Evolutionary conservation across 2,329 filamentous ascomycete species (phyloP).

Genomic region (Penicillium sp.): DNA sequence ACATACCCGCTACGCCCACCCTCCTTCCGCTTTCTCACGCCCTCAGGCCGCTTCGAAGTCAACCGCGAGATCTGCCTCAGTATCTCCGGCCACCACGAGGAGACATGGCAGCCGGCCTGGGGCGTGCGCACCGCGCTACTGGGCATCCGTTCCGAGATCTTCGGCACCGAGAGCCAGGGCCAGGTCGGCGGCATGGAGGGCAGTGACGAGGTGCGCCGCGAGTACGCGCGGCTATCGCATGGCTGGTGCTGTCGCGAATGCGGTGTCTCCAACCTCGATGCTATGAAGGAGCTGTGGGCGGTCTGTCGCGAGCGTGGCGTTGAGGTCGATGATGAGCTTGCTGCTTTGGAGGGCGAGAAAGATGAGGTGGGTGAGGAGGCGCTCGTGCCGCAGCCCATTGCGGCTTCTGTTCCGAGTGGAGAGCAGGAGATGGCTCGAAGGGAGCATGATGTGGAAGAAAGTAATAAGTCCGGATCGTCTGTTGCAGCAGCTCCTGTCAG

Average conservation of each 20-base stretch:
- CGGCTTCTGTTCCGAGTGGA: not conserved
- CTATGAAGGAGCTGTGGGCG: slow-evolving; percentile 34
- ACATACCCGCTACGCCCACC: slow-evolving; percentile 90
- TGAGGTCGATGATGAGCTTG: slow-evolving; percentile 33
- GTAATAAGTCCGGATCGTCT: not conserved
- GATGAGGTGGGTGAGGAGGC: not conserved
- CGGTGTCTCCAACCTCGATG: slow-evolving; percentile 53
- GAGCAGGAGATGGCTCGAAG: not conserved
- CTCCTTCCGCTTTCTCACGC: slow-evolving; percentile 92
- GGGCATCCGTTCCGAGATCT: slow-evolving; percentile 73
- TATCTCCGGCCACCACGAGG: slow-evolving; percentile 93
- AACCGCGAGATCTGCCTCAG: slow-evolving; percentile 96
- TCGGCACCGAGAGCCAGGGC: slow-evolving; percentile 84
- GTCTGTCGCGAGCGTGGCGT: slow-evolving; percentile 36
- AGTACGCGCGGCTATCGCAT: slow-evolving; percentile 66
- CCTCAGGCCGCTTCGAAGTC: slow-evolving; percentile 87
- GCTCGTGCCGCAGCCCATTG: too few species aligned
- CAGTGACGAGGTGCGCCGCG: slow-evolving; percentile 62
- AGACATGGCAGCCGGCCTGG: slow-evolving; percentile 99
- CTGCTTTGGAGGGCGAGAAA: too few species aligned
- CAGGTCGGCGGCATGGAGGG: slow-evolving; percentile 89
- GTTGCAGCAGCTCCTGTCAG: not conserved
- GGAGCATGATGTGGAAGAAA: not conserved
- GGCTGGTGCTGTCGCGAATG: slow-evolving; percentile 70
- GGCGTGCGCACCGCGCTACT: slow-evolving; percentile 84